Evolutionary conservation across 805 yeast genomes (phyloP).

Genomic region (Pichia kluyveri): DNA sequence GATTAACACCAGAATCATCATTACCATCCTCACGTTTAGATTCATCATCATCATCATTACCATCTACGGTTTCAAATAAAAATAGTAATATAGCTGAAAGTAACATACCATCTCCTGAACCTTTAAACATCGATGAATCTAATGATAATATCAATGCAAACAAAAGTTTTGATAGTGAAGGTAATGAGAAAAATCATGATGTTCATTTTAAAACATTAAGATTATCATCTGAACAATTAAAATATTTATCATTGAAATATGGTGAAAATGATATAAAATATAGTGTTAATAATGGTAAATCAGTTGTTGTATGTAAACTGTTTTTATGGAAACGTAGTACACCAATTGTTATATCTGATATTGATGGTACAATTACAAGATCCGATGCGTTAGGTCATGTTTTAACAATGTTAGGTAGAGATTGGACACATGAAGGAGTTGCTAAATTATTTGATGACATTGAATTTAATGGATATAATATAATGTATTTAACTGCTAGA

Average conservation of each 20-base stretch:
- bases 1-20: not conserved
- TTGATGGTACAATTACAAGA: constrained; percentile 96
- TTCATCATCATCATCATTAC: not conserved
- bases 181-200: constrained; percentile 12
- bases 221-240: constrained; percentile 83
- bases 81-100: constrained; percentile 14
- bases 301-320: constrained; percentile 63
- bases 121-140: not conserved
- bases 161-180: constrained; percentile 7
- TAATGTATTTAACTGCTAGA: constrained; percentile 88
- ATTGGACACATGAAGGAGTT: constrained; percentile 97
- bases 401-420: constrained; percentile 84
- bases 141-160: constrained; percentile 10
- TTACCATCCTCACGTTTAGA: not conserved
- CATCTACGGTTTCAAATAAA: not conserved
- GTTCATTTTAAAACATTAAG: constrained; percentile 77
- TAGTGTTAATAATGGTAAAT: constrained; percentile 74
- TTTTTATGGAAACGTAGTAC: constrained; percentile 76
- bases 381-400: constrained; percentile 98
- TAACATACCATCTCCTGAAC: not conserved
- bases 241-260: constrained; percentile 56
- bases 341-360: constrained; percentile 93
- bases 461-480: constrained; percentile 77
- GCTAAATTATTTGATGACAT: constrained; percentile 89
- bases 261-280: constrained; percentile 78